These are phyloP conservation scores for Cardamine resedifolia DNA, from an alignment of 345 rosid genomes.

Conservation along the genomic window DNA sequence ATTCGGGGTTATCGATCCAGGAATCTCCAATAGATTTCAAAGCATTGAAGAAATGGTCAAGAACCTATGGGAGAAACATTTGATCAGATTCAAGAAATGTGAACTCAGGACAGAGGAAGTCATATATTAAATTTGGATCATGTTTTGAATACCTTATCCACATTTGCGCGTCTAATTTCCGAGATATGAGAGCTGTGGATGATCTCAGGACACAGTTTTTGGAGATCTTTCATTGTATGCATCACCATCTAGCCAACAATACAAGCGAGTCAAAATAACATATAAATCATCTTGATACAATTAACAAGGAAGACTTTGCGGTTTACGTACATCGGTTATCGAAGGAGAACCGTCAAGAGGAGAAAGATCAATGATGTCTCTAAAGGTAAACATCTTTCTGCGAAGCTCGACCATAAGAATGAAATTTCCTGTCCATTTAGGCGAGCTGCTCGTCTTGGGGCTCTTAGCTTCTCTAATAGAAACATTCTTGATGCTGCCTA, in stretches of 20 bases:
- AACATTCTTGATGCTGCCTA: slow-evolving; percentile 24
- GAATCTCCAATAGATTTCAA: slow-evolving; percentile 67
- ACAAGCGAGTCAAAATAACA: not conserved
- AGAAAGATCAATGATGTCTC: slow-evolving; percentile 72
- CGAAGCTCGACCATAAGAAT: slow-evolving; percentile 64
- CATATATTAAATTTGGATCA: not conserved
- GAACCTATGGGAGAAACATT: slow-evolving; percentile 42
- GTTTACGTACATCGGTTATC: slow-evolving; percentile 47
- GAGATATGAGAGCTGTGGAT: slow-evolving; percentile 42
- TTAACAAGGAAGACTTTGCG: not conserved
- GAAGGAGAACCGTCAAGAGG: slow-evolving; percentile 49
- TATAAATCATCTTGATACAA: not conserved
- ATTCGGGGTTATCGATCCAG: slow-evolving; percentile 52
- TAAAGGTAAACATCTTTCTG: slow-evolving; percentile 58
- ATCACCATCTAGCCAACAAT: slow-evolving; percentile 51
- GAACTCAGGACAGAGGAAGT: not conserved
- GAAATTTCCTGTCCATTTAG: slow-evolving; percentile 42
- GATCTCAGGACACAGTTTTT: slow-evolving; percentile 61
- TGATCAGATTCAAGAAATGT: slow-evolving; percentile 3
- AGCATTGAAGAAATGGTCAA: slow-evolving; percentile 49
- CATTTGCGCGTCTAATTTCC: slow-evolving; percentile 46
- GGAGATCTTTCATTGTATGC: slow-evolving; percentile 69
- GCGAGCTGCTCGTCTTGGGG: slow-evolving; percentile 37
- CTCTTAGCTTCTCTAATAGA: slow-evolving; percentile 36
- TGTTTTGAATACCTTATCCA: slow-evolving; percentile 49